Base-by-base conservation (phyloP, 1,139 yeast genomes). In the Diutina sp. region DNA sequence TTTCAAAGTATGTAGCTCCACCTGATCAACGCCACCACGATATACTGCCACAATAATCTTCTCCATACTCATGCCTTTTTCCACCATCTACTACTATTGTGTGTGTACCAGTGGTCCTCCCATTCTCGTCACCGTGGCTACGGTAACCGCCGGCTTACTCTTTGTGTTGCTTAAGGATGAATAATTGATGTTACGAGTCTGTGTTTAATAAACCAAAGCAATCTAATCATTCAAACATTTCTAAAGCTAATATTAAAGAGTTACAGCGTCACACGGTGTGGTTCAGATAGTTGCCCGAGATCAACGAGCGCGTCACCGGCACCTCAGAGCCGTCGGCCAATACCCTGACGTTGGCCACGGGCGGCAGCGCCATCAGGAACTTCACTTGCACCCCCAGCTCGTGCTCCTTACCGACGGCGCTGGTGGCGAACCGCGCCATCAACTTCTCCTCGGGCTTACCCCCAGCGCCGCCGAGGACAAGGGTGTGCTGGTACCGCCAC, bases 381-480 rank as follows among this genome's bases (percentile, higher is more conserved):
- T 84, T 83, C 55, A 85, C 73, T 64, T 84, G 87, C 51, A 84
- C 82, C 45, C 96, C 96, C 56, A 83, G 78, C 51, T 80, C 82
- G 53, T 87, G 78, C 67, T 86, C 93, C 11, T 72, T 71, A 5
- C 87, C 91, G 57, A 69, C 63, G 12, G 84, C 83, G 57, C 76
- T 74, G 1, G 93, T 86, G 68, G 83, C 71, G 64, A 87, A 85
- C 67, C 93, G 78, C 2, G 90, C 91, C 63, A 86, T 82, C 55
- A 86, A 72, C 64, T 84, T 79, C 62, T 83, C 84, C 63, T 84
- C 89, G 4, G 68, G 65, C 45, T 67, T 65, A 16, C 67, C 61
- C 1, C 16, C 41, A 14, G 68, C 61, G 25, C 51, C 35, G 8
- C 51, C 64, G 58, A 84, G 74, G 7, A 64, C 66, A 32, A 86